Base-by-base conservation (phyloP, 108 stramenopile species). In the Bacterosira constricta region DNA sequence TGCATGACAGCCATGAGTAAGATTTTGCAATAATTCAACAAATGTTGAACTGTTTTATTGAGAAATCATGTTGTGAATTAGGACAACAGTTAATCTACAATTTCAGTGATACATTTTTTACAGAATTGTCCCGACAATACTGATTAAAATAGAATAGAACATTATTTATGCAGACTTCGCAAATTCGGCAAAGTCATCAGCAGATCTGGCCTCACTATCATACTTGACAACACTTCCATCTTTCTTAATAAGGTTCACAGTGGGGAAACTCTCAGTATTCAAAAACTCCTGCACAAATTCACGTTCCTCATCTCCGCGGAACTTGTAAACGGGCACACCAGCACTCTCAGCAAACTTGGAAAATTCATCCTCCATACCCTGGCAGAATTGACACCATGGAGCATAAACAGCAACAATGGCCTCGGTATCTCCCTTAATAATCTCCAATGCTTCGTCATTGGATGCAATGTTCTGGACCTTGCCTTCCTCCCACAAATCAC, bases 361-460 rank as follows among this genome's bases (percentile, higher is more conserved):
- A 71, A 77, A 91, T 60, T 90, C 88, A 13, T 87, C 89, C 58
- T 96, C 95, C 95, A 96, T 96, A 29, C 66, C 81, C 74, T 89
- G 88, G 37, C 88, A 91, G 82, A 88, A 96, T 77, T 90, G 92
- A 86, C 95, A 96, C 95, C 95, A 96, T 17, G 95, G 95, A 30
- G 95, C 95, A 59, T 96, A 96, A 49, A 96, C 95, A 9, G 82
- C 90, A 49, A 96, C 77, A 75, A 96, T 83, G 13, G 89, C 77
- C 46, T 90, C 83, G 64, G 90, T 89, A 26, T 88, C 91, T 42
- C 84, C 59, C 35, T 82, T 79, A 42, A 81, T 87, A 54, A 90
- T 70, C 50, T 90, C 87, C 42, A 86, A 31, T 11, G 91, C 92
- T 38, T 79, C 90, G 4, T 88, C 92, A 58, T 58, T 66, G 52